Evolutionary conservation across 2,329 filamentous ascomycete species (phyloP).

Genomic region (Nothophaeocryptopus gaeumannii): DNA sequence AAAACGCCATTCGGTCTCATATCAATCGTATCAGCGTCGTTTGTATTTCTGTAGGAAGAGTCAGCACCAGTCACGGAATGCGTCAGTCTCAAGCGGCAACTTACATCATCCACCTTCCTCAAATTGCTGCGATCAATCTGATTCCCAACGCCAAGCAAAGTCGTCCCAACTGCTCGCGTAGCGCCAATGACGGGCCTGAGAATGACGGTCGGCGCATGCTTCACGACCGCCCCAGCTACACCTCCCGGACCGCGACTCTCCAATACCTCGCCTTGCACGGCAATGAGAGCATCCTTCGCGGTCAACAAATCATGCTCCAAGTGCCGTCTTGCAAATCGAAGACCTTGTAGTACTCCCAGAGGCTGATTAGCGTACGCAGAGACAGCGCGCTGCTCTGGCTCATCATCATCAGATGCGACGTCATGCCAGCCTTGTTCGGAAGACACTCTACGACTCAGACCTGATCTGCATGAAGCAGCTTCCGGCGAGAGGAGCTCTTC

Average conservation of each 20-base stretch:
- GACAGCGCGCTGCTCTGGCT: slow-evolving; percentile 73
- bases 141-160: slow-evolving; percentile 88
- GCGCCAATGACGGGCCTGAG: slow-evolving; percentile 87
- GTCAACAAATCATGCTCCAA: slow-evolving; percentile 83
- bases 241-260: slow-evolving; percentile 79
- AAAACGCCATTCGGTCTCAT: too few relatives aligned
- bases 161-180: slow-evolving; percentile 82
- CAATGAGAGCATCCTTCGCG: slow-evolving; percentile 87
- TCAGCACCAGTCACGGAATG: slow-evolving; percentile 17
- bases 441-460: slow-evolving; percentile 8
- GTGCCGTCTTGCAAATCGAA: slow-evolving; percentile 77
- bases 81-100: slow-evolving; percentile 41
- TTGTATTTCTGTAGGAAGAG: slow-evolving; percentile 35
- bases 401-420: slow-evolving; percentile 59
- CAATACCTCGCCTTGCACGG: slow-evolving; percentile 86
- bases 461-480: slow-evolving; percentile 19
- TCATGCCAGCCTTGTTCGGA: slow-evolving; percentile 45
- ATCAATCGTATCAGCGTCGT: too few relatives aligned
- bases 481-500: slow-evolving; percentile 67
- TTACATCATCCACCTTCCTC: slow-evolving; percentile 81
- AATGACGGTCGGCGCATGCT: slow-evolving; percentile 86
- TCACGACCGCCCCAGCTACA: slow-evolving; percentile 73
- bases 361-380: slow-evolving; percentile 94
- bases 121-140: slow-evolving; percentile 79
- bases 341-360: slow-evolving; percentile 78